Conservation (phyloP, 768 basidiomycete species). For the Cantharellus anzutake region DNA sequence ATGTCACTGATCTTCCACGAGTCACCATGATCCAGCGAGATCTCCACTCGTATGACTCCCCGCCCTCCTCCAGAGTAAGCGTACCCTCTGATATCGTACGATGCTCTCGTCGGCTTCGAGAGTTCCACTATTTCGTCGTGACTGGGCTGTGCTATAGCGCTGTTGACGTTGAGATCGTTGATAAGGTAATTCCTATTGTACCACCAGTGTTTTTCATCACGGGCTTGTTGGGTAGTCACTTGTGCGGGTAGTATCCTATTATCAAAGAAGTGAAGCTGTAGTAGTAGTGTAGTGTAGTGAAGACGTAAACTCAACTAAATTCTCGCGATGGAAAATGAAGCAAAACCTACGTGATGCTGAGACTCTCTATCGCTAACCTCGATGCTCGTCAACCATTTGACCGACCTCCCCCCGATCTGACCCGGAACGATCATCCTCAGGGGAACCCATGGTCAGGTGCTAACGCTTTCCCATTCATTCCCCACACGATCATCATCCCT, state of each 20-base stretch:
- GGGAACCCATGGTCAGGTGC: conserved; percentile 49
- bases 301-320: neutral
- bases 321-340: neutral
- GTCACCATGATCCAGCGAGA: conserved; percentile 33
- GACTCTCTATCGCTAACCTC: conserved; percentile 31
- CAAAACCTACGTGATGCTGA: conserved; percentile 29
- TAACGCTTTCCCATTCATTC: conserved; percentile 40
- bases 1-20: conserved; percentile 30
- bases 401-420: conserved; percentile 40
- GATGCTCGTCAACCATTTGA: conserved; percentile 42
- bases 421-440: conserved; percentile 41
- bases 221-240: conserved; percentile 31
- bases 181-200: conserved; percentile 25
- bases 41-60: conserved; percentile 36
- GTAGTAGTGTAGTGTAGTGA: neutral
- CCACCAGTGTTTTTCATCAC: conserved; percentile 35
- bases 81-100: conserved; percentile 33
- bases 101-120: neutral
- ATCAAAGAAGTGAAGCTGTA: conserved; percentile 19
- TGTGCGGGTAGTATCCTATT: conserved; percentile 41
- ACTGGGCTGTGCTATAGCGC: conserved; percentile 34
- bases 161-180: conserved; percentile 42
- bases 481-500: conserved; percentile 36
- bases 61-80: conserved; percentile 45
- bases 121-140: conserved; percentile 28